A percentile compares a stretch with the other conserved stretches of the same genome.
phyloP scores from a whole-genome alignment of 1,139 yeast genomes.

The Hanseniaspora uvarum region DNA sequence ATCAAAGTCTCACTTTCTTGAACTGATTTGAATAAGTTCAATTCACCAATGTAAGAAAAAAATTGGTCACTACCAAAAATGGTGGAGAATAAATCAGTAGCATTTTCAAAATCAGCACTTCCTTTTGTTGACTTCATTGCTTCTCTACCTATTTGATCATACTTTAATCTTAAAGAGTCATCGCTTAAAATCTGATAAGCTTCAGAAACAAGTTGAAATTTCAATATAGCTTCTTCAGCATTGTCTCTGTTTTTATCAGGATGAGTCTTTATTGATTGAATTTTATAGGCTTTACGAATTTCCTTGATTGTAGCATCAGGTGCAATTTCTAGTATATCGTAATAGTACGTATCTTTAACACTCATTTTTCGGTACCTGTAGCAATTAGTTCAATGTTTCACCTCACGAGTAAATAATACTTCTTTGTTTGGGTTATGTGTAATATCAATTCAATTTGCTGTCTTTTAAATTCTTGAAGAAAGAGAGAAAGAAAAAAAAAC shows the following conservation, averaged over 20 bases:
- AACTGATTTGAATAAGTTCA: conserved; percentile 73
- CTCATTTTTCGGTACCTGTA: no score
- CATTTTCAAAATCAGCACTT: conserved; percentile 65
- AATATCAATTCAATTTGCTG: not conserved
- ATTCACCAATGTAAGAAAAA: conserved; percentile 78
- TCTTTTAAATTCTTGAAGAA: not conserved
- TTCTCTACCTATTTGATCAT: conserved; percentile 79
- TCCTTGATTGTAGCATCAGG: conserved; percentile 65
- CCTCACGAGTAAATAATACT: not conserved
- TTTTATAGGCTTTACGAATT: conserved; percentile 84
- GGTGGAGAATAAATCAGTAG: conserved; percentile 73
- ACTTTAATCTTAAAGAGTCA: conserved; percentile 57
- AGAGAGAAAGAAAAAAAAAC: not conserved
- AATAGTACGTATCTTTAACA: conserved; percentile 58
- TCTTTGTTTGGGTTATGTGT: not conserved
- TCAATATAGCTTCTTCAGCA: conserved; percentile 56
- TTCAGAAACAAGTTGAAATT: conserved; percentile 47
- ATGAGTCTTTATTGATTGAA: conserved; percentile 73
- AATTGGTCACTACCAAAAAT: conserved; percentile 93
- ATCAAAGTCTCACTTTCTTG: conserved; percentile 48
- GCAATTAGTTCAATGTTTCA: not conserved
- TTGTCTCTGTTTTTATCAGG: conserved; percentile 85
- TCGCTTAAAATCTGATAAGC: conserved; percentile 80
- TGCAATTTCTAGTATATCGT: conserved; percentile 59
- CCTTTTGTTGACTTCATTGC: conserved; percentile 61